Evolutionary conservation across 1,284 basidiomycete genomes (phyloP), one percentile per base, ranked within the genome.

Genomic region (Singerocomus inundabilis): DNA sequence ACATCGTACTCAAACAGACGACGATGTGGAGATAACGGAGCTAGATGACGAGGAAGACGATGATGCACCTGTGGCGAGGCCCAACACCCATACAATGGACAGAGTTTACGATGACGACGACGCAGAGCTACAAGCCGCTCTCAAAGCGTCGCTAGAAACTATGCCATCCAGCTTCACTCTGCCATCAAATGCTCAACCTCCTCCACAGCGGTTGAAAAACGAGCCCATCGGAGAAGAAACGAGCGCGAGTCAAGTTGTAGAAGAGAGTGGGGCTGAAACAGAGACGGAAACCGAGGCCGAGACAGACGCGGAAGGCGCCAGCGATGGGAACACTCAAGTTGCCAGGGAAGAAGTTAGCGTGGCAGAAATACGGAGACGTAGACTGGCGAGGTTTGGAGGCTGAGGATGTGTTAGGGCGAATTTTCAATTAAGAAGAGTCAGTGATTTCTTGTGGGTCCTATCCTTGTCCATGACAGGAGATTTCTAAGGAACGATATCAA

Each of bases 81-180:
- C 44, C 21, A 46, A 33, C 21, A 42, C 46, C 39, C 52, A 34
- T 34, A 13, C 35, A 9, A 48, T 57, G 41, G 53, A 60, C 44
- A 54, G 78, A 43, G 79, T 84, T 33, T 90, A 93, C 57, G 91
- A 93, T 57, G 90, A 94, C 57, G 92, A 94, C 57, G 92, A 96
- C 58, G 83, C 78, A 31, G 87, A 91, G 61, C 71, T 95, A 32
- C 88, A 94, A 68, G 89, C 90, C 21, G 93, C 93, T 12, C 71
- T 96, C 46, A 84, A 77, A 61, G 93, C 91, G 3, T 93, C 90
- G 36, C 72, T 95, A 57, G 86, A 87, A 59, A 75, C 76, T 37
- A 65, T 84, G 24, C 84, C 90, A 1, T 67, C 73, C 16, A 85
- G 75, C 30, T 85, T 76, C 63, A 59, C 57, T 21, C 54, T 76